These are phyloP conservation scores for Chionographis japonica DNA, from an alignment of 106 monocot genomes.

Conservation along the genomic window DNA sequence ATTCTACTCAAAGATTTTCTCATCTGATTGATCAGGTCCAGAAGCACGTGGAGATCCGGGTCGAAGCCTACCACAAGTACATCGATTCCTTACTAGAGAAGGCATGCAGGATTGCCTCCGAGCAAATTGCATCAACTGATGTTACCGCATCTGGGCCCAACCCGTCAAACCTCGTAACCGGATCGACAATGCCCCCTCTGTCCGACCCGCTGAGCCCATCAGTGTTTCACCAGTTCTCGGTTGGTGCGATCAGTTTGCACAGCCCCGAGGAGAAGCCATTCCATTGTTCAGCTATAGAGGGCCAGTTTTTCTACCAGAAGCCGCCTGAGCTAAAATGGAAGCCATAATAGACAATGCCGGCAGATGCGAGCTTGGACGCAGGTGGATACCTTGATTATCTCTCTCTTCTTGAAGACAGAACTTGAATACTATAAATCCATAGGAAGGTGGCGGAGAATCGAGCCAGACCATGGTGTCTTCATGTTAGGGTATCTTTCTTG, in stretches of 20 bases:
- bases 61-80: conserved; percentile 85
- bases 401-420: no score
- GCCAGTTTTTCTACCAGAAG: conserved; percentile 30
- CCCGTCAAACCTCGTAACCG: conserved; percentile 26
- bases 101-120: conserved; percentile 78
- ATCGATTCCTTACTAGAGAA: conserved; percentile 67
- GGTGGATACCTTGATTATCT: no score
- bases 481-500: no score
- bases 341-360: neutral
- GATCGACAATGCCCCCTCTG: conserved; percentile 20
- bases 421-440: no score
- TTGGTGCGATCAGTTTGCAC: conserved; percentile 34
- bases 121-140: conserved; percentile 65
- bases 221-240: conserved; percentile 38
- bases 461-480: no score
- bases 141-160: conserved; percentile 18
- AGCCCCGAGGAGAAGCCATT: conserved; percentile 29
- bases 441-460: no score
- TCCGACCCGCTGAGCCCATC: conserved; percentile 37
- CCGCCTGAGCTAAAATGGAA: conserved; percentile 32
- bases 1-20: neutral
- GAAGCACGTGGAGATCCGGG: conserved; percentile 83
- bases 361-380: no score
- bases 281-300: conserved; percentile 27
- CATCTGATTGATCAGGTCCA: conserved; percentile 56